Evolutionary conservation across 2,329 filamentous ascomycete species (phyloP).

Genomic region (Hortaea werneckii): DNA sequence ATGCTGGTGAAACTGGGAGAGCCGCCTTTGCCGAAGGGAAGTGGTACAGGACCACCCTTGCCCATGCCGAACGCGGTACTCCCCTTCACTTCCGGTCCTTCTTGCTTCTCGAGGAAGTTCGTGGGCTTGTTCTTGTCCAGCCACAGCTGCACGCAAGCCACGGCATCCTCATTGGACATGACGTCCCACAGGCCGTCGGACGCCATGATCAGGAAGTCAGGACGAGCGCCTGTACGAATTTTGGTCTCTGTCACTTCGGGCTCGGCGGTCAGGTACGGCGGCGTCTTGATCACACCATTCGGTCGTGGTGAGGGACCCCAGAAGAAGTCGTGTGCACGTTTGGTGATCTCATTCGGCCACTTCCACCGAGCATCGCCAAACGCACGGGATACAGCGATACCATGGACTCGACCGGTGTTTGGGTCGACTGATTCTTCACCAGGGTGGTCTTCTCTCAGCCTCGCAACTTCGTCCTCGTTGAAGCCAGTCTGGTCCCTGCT

Average conservation of each 20-base stretch:
- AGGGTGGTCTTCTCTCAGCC: conserved; percentile 50
- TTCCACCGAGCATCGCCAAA: conserved; percentile 64
- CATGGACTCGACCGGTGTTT: conserved; percentile 50
- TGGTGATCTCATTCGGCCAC: conserved; percentile 45
- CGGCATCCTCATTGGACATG: conserved; percentile 24
- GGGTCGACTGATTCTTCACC: conserved; percentile 48
- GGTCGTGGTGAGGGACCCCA: conserved; percentile 41
- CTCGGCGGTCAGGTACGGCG: conserved; percentile 59
- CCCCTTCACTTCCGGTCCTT: neutral
- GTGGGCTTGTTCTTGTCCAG: conserved; percentile 29
- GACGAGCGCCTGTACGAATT: conserved; percentile 35
- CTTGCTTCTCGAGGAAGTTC: conserved; percentile 10
- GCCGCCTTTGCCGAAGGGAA: neutral
- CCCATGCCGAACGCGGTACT: too few species aligned
- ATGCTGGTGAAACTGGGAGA: neutral
- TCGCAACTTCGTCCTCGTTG: conserved; percentile 47
- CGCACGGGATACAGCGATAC: conserved; percentile 51
- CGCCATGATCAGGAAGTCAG: conserved; percentile 55
- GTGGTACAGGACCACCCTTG: neutral
- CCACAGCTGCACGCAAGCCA: conserved; percentile 45
- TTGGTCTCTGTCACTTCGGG: conserved; percentile 52
- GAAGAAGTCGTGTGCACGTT: conserved; percentile 37
- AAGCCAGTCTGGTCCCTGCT: conserved; percentile 58
- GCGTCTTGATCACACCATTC: conserved; percentile 36
- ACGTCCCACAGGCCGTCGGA: conserved; percentile 53